Evolutionary conservation across 2,329 filamentous ascomycete species (phyloP), one percentile per base, ranked within the genome.

Genomic region (Aspergillus fijiensis): DNA sequence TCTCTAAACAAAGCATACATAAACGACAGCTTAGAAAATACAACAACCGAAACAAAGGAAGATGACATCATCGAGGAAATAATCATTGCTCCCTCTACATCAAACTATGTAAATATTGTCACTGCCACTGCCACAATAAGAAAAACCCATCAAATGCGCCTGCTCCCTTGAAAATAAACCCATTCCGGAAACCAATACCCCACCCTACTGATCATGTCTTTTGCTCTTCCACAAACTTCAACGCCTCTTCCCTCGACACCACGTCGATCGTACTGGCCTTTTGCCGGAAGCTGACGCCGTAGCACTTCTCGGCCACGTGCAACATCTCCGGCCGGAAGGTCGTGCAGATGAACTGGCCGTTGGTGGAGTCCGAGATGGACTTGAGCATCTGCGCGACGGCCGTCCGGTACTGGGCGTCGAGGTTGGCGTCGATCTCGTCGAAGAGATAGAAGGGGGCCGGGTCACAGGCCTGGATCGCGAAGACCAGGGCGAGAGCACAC

Each of bases 361-460:
- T 84, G 55, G 72, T 80, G 50, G 72, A 76, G 62, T 77, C 76
- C 14, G 88, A 91, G 64, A 92, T 92, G 57, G 87, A 88, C 71
- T 94, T 83, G 23, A 99, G 84, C 80, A 98, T 91, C 59, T 91
- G 85, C 2, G 95, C 95, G 11, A 99, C 95, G 1, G 95, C 94
- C 1, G 95, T 97, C 62, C 95, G 90, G 80, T 99, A 99, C 77
- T 99, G 95, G 1, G 95, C 93, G 75, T 99, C 95, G 25, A 99
- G 85, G 74, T 99, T 99, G 76, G 95, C 95, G 73, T 99, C 95
- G 65, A 99, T 96, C 78, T 99, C 95, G 76, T 99, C 95, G 69
- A 99, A 99, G 70, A 99, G 93, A 75, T 99, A 97, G 83, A 99
- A 98, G 1, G 95, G 95, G 49, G 94, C 96, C 10, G 94, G 95